Percentiles rank a stretch among this genome's conserved stretches.
phyloP scores from a whole-genome alignment of 139 green algal species.

The Coccomyxa sp. region DNA sequence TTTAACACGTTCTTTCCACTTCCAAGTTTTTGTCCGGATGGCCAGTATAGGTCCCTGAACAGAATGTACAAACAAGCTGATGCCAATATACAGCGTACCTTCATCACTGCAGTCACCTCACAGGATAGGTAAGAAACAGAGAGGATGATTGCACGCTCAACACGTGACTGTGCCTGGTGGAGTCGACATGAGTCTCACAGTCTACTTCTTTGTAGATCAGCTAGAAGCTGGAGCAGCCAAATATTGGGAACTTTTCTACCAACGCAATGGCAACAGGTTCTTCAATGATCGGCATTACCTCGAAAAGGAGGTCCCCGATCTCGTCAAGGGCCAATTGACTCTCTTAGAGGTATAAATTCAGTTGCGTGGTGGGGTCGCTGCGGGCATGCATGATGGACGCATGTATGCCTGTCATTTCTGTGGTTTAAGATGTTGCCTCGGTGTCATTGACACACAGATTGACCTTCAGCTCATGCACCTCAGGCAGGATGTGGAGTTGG shows the following conservation, averaged over 20 bases:
- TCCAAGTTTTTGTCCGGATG: too few species aligned
- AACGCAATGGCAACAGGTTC: conserved; percentile 63
- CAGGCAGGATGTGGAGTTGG: conserved; percentile 93
- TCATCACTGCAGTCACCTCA: too few species aligned
- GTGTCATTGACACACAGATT: too few species aligned
- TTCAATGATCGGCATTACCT: conserved; percentile 87
- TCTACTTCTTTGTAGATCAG: conserved; percentile 29
- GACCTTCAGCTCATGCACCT: neutral
- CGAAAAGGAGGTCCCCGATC: conserved; percentile 54
- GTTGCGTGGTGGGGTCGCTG: too few species aligned
- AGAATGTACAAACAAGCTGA: neutral
- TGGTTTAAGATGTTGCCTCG: too few species aligned
- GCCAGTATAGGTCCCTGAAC: too few species aligned
- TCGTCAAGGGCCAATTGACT: conserved; percentile 12
- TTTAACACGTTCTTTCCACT: too few species aligned
- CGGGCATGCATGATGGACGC: too few species aligned
- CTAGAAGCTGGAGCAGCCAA: conserved; percentile 54
- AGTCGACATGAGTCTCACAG: too few species aligned
- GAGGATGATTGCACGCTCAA: neutral
- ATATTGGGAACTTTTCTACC: conserved; percentile 86
- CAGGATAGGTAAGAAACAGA: neutral
- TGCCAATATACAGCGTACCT: neutral
- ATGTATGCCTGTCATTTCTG: too few species aligned
- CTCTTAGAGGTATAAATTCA: conserved; percentile 44
- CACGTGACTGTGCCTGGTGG: neutral